Evolutionary conservation across 2,329 filamentous ascomycete species (phyloP).

Genomic region (Hypoxylon sp.): DNA sequence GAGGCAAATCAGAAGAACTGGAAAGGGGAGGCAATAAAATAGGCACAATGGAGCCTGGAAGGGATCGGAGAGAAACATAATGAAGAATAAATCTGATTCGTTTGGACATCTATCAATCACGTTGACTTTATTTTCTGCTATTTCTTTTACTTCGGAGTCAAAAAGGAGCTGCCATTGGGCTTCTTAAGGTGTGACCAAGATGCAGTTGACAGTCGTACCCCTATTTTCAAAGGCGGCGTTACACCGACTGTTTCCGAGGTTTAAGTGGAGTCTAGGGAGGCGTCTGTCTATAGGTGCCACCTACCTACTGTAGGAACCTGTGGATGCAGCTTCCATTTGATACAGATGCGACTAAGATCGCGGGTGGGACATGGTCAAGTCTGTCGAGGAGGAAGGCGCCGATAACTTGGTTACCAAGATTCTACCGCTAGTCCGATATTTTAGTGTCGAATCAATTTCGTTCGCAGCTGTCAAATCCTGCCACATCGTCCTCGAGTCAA

Average conservation of each 20-base stretch:
- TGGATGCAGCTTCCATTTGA: conserved; percentile 7
- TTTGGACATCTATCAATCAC: neutral
- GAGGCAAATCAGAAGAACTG: neutral
- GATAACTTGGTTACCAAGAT: neutral
- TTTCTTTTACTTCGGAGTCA: neutral
- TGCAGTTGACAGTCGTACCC: neutral
- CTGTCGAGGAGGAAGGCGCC: neutral
- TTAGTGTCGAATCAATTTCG: neutral
- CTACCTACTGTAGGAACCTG: neutral
- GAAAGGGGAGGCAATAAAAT: neutral
- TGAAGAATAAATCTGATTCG: neutral
- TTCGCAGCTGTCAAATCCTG: neutral
- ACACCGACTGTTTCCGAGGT: neutral
- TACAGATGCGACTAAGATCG: neutral
- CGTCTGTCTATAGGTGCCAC: too few species aligned
- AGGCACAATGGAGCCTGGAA: neutral
- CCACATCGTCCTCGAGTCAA: neutral
- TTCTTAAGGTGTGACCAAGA: neutral
- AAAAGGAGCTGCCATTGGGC: neutral
- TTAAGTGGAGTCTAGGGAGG: neutral
- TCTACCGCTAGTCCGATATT: neutral
- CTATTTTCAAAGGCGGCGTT: conserved; percentile 6
- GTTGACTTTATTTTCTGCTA: neutral
- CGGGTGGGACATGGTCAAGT: neutral
- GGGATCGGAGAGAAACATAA: neutral